These are phyloP conservation scores for Fusarium sp. DNA, from an alignment of 2,329 filamentous ascomycete genomes.

Conservation along the genomic window DNA sequence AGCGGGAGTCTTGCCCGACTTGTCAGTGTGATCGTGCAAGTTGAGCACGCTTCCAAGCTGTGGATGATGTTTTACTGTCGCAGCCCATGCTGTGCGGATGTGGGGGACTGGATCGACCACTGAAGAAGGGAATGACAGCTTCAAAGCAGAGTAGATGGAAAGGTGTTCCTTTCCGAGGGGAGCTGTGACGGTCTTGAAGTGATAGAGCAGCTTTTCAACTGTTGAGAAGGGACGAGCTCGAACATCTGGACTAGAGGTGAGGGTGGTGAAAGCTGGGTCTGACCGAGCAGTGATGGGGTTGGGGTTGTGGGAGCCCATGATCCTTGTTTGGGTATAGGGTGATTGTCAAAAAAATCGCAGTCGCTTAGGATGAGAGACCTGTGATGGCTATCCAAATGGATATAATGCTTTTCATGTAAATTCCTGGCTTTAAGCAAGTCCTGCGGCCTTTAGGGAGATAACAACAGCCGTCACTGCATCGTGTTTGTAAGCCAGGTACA, in stretches of 20 bases:
- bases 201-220: conserved; percentile 9
- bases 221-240: conserved; percentile 11
- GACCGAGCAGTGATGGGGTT: not conserved
- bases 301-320: not conserved
- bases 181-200: conserved; percentile 9
- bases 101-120: conserved; percentile 1
- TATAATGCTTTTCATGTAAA: not conserved
- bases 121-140: conserved; percentile 2
- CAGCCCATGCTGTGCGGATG: conserved; percentile 10
- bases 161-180: conserved; percentile 4
- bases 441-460: conserved; percentile 4
- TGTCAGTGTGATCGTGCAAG: not conserved
- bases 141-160: conserved; percentile 9
- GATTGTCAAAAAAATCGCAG: no score
- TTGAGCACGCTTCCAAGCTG: conserved; percentile 14
- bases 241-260: not conserved
- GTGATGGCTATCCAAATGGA: not conserved
- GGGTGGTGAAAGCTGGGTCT: conserved; percentile 1
- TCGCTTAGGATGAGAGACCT: not conserved
- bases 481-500: conserved; percentile 3
- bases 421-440: not conserved
- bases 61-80: conserved; percentile 2
- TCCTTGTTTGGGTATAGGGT: not conserved
- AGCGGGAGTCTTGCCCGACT: not conserved
- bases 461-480: not conserved